Percentiles rank a stretch among this genome's conserved stretches.
These are phyloP conservation scores for Mycosphaerelloides madeirae DNA, from an alignment of 2,329 filamentous ascomycete species.

Conservation along the genomic window DNA sequence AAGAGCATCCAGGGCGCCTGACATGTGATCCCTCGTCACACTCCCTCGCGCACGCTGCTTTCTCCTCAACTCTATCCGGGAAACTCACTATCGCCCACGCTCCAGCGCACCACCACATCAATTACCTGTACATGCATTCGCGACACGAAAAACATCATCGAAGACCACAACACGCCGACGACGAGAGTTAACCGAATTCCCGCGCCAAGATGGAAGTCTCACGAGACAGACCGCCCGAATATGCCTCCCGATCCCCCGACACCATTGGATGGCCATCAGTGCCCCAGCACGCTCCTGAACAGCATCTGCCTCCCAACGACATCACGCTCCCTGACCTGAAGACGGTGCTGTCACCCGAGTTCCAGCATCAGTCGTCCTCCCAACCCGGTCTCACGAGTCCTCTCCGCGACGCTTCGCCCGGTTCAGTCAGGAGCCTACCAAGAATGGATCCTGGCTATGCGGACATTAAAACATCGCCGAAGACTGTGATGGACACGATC, in stretches of 20 bases:
- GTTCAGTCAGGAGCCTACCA: conserved; percentile 27
- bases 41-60: neutral
- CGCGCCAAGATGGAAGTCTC: conserved; percentile 27
- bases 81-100: neutral
- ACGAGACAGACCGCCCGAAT: conserved; percentile 39
- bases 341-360: conserved; percentile 40
- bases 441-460: conserved; percentile 36
- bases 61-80: neutral
- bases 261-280: conserved; percentile 19
- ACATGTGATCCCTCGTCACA: too few relatives aligned
- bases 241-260: conserved; percentile 34
- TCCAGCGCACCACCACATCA: neutral
- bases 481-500: conserved; percentile 30
- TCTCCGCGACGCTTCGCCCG: conserved; percentile 18
- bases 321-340: conserved; percentile 43
- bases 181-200: conserved; percentile 11
- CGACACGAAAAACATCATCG: conserved; percentile 11
- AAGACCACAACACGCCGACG: conserved; percentile 16
- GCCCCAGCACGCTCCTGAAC: conserved; percentile 11
- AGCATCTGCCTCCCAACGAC: conserved; percentile 23
- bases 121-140: conserved; percentile 10
- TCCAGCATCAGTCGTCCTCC: conserved; percentile 30
- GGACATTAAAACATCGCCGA: conserved; percentile 20
- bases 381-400: conserved; percentile 11
- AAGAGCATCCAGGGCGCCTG: too few relatives aligned